Conservation (phyloP, 495 filamentous ascomycete species). For the Poronia punctata region DNA sequence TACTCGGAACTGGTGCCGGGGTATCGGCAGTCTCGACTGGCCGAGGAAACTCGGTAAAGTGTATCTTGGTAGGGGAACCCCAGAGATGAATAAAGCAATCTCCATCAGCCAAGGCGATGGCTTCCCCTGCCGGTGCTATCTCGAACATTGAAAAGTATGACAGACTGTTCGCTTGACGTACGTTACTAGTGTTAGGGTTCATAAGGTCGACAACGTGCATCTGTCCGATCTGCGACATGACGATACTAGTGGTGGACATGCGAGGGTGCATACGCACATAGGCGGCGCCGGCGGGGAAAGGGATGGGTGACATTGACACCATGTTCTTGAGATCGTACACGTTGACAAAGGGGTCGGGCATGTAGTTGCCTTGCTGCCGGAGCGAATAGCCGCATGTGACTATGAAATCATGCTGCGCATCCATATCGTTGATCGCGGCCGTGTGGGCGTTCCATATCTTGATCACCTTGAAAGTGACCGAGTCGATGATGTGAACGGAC, state of each 20-base stretch:
- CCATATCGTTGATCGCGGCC: constrained; percentile 86
- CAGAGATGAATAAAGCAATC: constrained; percentile 79
- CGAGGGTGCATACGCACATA: constrained; percentile 93
- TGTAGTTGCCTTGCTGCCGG: constrained; percentile 48
- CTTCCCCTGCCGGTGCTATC: constrained; percentile 85
- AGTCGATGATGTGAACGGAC: constrained; percentile 76
- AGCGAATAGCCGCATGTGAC: constrained; percentile 92
- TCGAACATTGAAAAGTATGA: constrained; percentile 67
- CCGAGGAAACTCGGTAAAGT: constrained; percentile 77
- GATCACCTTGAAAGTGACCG: constrained; percentile 63
- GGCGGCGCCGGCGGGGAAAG: constrained; percentile 85
- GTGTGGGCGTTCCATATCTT: constrained; percentile 85
- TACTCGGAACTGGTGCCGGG: constrained; percentile 10
- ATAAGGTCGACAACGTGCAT: constrained; percentile 91
- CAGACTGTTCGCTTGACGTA: constrained; percentile 75
- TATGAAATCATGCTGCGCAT: constrained; percentile 82
- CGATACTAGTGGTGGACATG: constrained; percentile 85
- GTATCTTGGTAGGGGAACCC: constrained; percentile 84
- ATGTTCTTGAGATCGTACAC: constrained; percentile 90
- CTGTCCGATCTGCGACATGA: constrained; percentile 82
- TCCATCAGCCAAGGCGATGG: constrained; percentile 71
- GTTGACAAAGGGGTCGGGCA: constrained; percentile 85
- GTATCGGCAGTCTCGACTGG: constrained; percentile 52
- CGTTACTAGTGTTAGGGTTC: constrained; percentile 82
- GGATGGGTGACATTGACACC: constrained; percentile 74